Evolutionary conservation across 2,329 filamentous ascomycete genomes (phyloP).

Genomic region (Colletotrichum sp.): DNA sequence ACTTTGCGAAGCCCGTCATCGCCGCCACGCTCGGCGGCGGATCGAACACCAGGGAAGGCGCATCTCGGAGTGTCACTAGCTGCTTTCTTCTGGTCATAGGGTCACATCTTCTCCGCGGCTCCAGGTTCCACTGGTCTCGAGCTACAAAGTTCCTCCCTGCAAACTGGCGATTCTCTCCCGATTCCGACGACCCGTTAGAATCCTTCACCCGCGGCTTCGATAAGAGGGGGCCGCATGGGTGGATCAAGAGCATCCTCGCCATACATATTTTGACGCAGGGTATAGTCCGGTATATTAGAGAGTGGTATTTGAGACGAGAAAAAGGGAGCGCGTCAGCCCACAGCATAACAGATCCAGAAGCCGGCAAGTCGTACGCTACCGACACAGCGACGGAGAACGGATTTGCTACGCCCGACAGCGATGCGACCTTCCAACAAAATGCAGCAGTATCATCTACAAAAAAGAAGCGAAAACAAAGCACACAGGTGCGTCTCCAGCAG

Average conservation of each 20-base stretch:
- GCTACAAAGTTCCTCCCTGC: constrained; percentile 51
- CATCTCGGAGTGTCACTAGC: constrained; percentile 73
- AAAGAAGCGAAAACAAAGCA: constrained; percentile 89
- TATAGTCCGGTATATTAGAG: constrained; percentile 71
- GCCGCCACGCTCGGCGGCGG: constrained; percentile 89
- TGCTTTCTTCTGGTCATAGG: constrained; percentile 72
- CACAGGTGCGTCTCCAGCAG: constrained; percentile 87
- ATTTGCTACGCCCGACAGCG: constrained; percentile 59
- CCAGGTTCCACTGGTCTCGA: constrained; percentile 53
- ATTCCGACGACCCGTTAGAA: constrained; percentile 54
- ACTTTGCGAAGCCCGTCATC: constrained; percentile 92
- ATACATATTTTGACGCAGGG: constrained; percentile 80
- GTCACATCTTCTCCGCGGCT: constrained; percentile 57
- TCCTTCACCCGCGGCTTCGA: constrained; percentile 52
- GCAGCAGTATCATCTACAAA: constrained; percentile 67
- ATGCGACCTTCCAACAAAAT: constrained; percentile 58
- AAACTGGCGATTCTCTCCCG: constrained; percentile 48
- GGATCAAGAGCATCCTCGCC: constrained; percentile 72
- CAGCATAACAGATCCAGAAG: constrained; percentile 65
- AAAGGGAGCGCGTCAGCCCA: constrained; percentile 55
- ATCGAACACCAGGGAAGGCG: constrained; percentile 69
- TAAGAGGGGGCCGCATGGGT: constrained; percentile 65
- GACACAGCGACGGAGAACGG: constrained; percentile 47
- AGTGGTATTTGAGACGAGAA: constrained; percentile 69
- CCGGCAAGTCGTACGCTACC: constrained; percentile 50